Conservation (phyloP, 805 yeast species). For the Candida andamanensis region DNA sequence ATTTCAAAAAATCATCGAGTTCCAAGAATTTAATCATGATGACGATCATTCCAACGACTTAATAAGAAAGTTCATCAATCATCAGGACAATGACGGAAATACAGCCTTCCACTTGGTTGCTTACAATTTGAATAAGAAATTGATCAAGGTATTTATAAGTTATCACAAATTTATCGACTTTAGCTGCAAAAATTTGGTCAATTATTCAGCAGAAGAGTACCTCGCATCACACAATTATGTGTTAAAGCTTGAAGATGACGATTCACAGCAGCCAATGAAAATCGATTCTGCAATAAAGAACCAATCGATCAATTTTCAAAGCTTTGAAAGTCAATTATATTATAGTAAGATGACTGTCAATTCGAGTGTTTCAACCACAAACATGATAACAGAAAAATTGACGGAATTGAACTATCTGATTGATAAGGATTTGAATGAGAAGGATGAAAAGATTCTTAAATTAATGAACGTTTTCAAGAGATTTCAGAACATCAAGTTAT, state of each 20-base stretch:
- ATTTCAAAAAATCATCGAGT: conserved; percentile 28
- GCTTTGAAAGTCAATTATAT: conserved; percentile 35
- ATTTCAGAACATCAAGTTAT: conserved; percentile 21
- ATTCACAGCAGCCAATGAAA: conserved; percentile 1
- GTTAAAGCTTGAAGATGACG: conserved; percentile 18
- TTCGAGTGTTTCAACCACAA: conserved; percentile 28
- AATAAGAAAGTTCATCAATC: conserved; percentile 58
- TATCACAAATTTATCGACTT: conserved; percentile 70
- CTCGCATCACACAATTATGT: conserved; percentile 28
- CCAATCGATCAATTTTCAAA: conserved; percentile 16
- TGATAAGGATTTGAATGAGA: conserved; percentile 33
- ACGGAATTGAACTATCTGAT: conserved; percentile 34
- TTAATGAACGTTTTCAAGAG: conserved; percentile 18
- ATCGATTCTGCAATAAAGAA: conserved; percentile 1
- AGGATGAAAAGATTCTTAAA: conserved; percentile 28
- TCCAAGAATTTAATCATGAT: conserved; percentile 17
- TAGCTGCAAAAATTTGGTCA: conserved; percentile 36
- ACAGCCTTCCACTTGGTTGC: conserved; percentile 93
- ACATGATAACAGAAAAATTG: conserved; percentile 32
- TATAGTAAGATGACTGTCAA: conserved; percentile 31
- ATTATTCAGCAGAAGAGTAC: conserved; percentile 42
- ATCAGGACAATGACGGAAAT: conserved; percentile 91
- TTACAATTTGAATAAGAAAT: conserved; percentile 59
- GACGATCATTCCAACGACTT: conserved; percentile 16
- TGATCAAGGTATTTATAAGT: conserved; percentile 77